Evolutionary conservation across 192 early-diverging fungal genomes (phyloP).

Genomic region (Rhizophagus clarus): DNA sequence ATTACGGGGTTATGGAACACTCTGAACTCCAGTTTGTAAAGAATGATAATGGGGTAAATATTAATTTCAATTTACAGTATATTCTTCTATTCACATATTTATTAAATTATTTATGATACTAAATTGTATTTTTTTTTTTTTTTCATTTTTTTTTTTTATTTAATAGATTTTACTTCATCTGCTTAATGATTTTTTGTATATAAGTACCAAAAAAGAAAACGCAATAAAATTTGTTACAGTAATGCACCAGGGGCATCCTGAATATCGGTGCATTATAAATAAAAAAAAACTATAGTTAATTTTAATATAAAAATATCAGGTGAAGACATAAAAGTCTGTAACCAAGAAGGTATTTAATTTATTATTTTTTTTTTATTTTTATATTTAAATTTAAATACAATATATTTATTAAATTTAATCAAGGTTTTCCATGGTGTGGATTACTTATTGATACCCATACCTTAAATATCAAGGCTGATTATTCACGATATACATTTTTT

Average conservation of each 20-base stretch:
- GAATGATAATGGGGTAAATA: constrained; percentile 7
- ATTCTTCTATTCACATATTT: not conserved
- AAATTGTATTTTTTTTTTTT: too few species aligned
- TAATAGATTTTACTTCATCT: not conserved
- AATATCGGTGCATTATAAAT: constrained; percentile 17
- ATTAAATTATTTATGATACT: too few species aligned
- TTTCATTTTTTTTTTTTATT: not conserved
- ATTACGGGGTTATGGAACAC: not conserved
- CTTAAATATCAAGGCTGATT: constrained; percentile 73
- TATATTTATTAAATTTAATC: not conserved
- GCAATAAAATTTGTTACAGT: constrained; percentile 4
- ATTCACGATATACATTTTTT: constrained; percentile 49
- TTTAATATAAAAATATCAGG: not conserved
- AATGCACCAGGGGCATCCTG: constrained; percentile 3
- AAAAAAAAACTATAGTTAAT: not conserved
- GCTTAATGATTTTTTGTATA: constrained; percentile 9
- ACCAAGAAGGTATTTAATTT: not conserved
- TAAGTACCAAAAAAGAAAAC: constrained; percentile 6
- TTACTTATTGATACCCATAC: constrained; percentile 69
- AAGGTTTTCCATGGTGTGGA: constrained; percentile 87
- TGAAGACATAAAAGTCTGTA: not conserved
- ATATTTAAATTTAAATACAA: not conserved
- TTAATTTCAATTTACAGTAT: not conserved
- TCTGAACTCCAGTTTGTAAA: not conserved
- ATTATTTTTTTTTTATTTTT: not conserved